Conservation (phyloP, 75 land plant genomes). For the Ceratopteris richardii region DNA sequence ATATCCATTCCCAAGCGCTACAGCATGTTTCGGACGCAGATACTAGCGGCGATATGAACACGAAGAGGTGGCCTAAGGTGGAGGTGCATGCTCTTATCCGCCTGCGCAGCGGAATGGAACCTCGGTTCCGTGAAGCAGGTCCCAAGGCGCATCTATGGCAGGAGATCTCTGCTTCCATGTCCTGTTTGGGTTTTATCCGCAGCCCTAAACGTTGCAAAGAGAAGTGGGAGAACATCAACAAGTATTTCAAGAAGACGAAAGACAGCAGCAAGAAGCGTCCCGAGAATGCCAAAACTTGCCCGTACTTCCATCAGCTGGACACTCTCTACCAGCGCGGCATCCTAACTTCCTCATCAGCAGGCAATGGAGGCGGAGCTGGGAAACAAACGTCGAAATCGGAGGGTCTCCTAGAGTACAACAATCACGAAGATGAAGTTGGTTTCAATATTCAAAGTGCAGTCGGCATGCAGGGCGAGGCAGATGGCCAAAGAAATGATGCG, state of each 20-base stretch:
- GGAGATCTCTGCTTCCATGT: slow-evolving; percentile 47
- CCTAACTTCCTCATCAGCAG: neutral
- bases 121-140: slow-evolving; percentile 37
- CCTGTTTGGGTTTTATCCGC: slow-evolving; percentile 41
- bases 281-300: slow-evolving; percentile 52
- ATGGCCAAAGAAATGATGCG: too few species aligned
- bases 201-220: slow-evolving; percentile 70
- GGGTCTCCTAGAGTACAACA: neutral
- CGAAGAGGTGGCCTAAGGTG: slow-evolving; percentile 57
- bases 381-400: neutral
- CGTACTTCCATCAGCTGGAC: slow-evolving; percentile 60
- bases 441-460: too few species aligned
- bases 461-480: too few species aligned
- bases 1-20: neutral
- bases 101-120: slow-evolving; percentile 46
- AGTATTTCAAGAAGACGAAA: slow-evolving; percentile 66
- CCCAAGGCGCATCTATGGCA: slow-evolving; percentile 64
- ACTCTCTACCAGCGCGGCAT: slow-evolving; percentile 26
- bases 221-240: slow-evolving; percentile 90
- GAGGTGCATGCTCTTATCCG: slow-evolving; percentile 61
- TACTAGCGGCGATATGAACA: slow-evolving; percentile 1
- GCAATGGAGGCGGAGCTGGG: neutral
- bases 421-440: too few species aligned
- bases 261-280: slow-evolving; percentile 38
- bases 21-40: neutral